Evolutionary conservation across 805 yeast species (phyloP), one percentile per base, ranked within the genome.

Genomic region (Kregervanrija pseudodelftensis): DNA sequence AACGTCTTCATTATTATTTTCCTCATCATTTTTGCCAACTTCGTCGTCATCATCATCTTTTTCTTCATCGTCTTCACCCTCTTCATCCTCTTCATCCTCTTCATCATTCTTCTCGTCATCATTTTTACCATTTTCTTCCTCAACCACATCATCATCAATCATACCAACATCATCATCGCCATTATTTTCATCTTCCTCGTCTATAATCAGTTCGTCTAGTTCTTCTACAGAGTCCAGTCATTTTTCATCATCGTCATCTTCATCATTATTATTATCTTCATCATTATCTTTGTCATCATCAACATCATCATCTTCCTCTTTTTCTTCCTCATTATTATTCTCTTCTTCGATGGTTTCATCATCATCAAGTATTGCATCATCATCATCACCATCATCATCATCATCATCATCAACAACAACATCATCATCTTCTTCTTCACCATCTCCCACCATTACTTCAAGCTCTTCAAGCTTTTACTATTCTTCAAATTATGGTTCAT

Each of bases 401-500:
- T 44, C 56, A 5, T 42, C 51, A n/a, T 36, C 52, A 11, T 35
- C 49, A 2, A 36, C 42, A 3, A 30, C 52, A 3, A 33, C 50
- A 5, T 16, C 51, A 1, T 15, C 52, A 12, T 32, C 42, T 1
- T 34, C 48, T 2, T 34, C 47, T 13, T 13, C 44, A n/a, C 28
- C 43, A 8, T 39, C 50, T 12, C 12, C 45, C 8, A 22, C 28
- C 7, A 22, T 22, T 5, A 22, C 28, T 22, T 22, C 28, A 22
- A 22, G 28, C 28, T 22, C 28, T 22, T 22, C 28, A 22, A 22
- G 28, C 7, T 22, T 22, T 22, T 22, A 22, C 7, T 46, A 47
- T 14, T 47, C 57, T 1, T 47, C 57, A 5, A 41, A 49, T 34
- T 35, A 49, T 33, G 51, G 54, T 1, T 47, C 56, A 10, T 46